Percentiles rank a stretch among this genome's conserved stretches.
phyloP scores from a whole-genome alignment of 202 grass and related monocot species.

The Setaria italica region DNA sequence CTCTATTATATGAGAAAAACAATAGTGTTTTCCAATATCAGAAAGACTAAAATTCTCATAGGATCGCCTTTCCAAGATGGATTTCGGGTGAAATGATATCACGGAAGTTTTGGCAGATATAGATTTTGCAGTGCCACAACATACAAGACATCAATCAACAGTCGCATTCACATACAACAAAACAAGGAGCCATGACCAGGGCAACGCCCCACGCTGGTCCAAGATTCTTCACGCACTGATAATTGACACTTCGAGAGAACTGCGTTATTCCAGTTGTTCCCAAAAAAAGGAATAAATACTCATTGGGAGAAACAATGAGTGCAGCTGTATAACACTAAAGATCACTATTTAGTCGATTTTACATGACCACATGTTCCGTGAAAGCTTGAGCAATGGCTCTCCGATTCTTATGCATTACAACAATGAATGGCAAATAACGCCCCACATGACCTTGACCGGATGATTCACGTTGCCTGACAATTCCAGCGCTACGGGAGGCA shows the following conservation, averaged over 20 bases:
- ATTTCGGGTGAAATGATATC: background rate
- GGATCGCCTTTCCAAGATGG: background rate
- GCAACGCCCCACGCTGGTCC: constrained; percentile 7
- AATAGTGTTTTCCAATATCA: too few species aligned
- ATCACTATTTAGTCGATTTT: background rate
- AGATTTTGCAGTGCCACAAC: background rate
- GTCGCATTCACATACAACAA: background rate
- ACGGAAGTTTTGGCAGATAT: background rate
- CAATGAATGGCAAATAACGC: background rate
- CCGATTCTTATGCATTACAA: constrained; percentile 41
- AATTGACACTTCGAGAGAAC: background rate
- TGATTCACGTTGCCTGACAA: background rate
- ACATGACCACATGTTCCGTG: background rate
- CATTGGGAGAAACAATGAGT: background rate
- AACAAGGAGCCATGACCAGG: background rate
- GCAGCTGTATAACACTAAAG: background rate
- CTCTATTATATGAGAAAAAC: too few species aligned
- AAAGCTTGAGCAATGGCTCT: constrained; percentile 35
- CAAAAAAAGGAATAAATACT: constrained; percentile 22
- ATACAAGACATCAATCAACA: background rate
- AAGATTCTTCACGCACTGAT: background rate
- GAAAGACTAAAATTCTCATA: background rate
- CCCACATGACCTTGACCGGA: background rate
- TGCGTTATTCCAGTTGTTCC: background rate
- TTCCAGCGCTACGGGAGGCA: background rate